Base-by-base conservation (phyloP, 805 yeast species). In the Wickerhamomyces subpelliculosus region DNA sequence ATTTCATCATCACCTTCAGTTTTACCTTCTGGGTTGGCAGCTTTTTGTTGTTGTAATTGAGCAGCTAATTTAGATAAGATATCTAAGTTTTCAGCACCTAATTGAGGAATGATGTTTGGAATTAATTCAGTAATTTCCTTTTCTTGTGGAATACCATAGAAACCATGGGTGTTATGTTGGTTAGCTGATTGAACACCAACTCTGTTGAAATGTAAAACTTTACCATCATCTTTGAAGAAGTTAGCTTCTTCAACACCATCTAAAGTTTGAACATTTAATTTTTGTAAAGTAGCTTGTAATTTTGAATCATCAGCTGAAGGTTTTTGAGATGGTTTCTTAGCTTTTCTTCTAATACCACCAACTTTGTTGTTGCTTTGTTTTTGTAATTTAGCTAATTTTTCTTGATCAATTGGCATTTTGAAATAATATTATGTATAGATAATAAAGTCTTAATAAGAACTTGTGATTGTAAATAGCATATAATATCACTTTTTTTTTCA, bases 141-240 rank as follows among this genome's bases (percentile, higher is more conserved):
- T 71, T 87, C 93, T 68, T 86, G 93, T 49, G 95, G 85, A 67
- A 81, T 79, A 66, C 98, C 98, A 66, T 87, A 84, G 75, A 93
- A 82, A 55, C 94, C 94, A 65, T 82, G 85, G 49, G 95, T 84
- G 80, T 90, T 89, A 75, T 82, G 73, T 58, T 80, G 82, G 56
- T 85, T 80, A 56, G 96, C 87, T 54, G 85, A 85, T 73, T 90
- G 97, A 49, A 89, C 93, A 70, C 93, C 94, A 52, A 93, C 96
- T 67, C 93, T 83, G 75, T 84, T 80, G 78, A 93, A 87, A 73
- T 90, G 96, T 67, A 90, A 72, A 49, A 93, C 96, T 62, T 81
- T 83, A 62, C 97, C 97, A 66, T 90, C 96, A 49, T 87, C 96
- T 68, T 75, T 84, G 84, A 93, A 89, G 75, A 90, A 85, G 79